Evolutionary conservation across 148 eudicot genomes (phyloP).

Genomic region (Rhododendron griersonianum): DNA sequence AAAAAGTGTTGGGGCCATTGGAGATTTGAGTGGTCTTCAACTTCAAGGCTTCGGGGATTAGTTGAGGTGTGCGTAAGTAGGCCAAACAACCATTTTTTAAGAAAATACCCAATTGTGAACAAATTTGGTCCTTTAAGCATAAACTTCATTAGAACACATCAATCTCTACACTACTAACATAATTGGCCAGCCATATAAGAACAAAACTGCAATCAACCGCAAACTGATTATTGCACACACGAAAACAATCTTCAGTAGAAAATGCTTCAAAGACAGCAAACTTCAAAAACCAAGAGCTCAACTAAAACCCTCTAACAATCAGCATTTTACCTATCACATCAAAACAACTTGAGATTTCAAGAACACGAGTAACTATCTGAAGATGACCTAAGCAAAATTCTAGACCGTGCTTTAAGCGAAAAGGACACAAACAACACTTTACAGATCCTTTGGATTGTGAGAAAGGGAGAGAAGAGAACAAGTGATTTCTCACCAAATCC

Average conservation of each 20-base stretch:
- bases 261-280: neutral
- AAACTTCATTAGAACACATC: neutral
- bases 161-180: neutral
- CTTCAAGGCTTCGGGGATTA: neutral
- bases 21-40: neutral
- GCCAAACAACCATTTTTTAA: neutral
- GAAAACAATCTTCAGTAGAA: neutral
- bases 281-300: neutral
- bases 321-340: neutral
- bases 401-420: neutral
- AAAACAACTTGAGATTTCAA: neutral
- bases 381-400: neutral
- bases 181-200: neutral
- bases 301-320: neutral
- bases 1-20: neutral
- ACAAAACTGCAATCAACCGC: neutral
- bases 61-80: neutral
- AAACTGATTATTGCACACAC: neutral
- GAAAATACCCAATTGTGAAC: neutral
- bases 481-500: neutral
- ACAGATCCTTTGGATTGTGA: neutral
- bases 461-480: neutral
- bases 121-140: neutral
- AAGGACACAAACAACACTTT: neutral
- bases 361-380: neutral